A percentile compares a stretch with the other conserved stretches of the same genome.
These are phyloP conservation scores for Saururus chinensis DNA, from an alignment of 164 flowering plant species.

Conservation along the genomic window DNA sequence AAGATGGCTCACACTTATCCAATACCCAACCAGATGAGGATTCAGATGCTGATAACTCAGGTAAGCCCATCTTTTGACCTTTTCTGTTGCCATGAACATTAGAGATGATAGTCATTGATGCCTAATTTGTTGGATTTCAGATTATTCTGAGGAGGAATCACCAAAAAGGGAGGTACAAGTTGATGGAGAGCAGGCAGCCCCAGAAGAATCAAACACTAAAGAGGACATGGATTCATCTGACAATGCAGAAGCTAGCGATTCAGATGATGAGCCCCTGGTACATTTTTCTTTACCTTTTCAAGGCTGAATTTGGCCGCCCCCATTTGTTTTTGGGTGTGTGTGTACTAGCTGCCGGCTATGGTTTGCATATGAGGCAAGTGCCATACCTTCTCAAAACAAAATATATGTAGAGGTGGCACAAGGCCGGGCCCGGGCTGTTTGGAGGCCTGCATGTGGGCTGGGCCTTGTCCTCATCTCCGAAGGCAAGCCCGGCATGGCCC, in stretches of 20 bases:
- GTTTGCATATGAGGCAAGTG: no score
- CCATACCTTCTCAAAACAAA: no score
- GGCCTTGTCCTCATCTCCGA: no score
- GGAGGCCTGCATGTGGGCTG: no score
- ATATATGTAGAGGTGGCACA: no score
- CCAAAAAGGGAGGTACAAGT: conserved; percentile 12
- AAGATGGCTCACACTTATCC: conserved; percentile 21
- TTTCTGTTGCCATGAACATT: no score
- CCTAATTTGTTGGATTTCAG: conserved; percentile 9
- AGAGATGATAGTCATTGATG: neutral
- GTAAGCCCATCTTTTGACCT: conserved; percentile 7
- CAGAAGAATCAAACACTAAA: conserved; percentile 10
- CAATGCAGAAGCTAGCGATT: conserved; percentile 22
- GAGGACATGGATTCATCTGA: conserved; percentile 13
- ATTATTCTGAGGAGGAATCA: conserved; percentile 16
- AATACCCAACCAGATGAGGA: conserved; percentile 15
- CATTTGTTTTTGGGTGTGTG: neutral
- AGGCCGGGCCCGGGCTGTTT: no score
- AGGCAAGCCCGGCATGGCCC: no score
- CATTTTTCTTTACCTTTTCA: neutral
- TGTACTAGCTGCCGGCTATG: no score
- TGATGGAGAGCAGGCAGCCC: conserved; percentile 3
- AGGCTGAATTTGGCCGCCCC: neutral
- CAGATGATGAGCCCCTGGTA: conserved; percentile 80
- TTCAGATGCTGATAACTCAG: conserved; percentile 26